Conservation (phyloP, 129 eudicot species). For the Chrysanthemum makinoi region DNA sequence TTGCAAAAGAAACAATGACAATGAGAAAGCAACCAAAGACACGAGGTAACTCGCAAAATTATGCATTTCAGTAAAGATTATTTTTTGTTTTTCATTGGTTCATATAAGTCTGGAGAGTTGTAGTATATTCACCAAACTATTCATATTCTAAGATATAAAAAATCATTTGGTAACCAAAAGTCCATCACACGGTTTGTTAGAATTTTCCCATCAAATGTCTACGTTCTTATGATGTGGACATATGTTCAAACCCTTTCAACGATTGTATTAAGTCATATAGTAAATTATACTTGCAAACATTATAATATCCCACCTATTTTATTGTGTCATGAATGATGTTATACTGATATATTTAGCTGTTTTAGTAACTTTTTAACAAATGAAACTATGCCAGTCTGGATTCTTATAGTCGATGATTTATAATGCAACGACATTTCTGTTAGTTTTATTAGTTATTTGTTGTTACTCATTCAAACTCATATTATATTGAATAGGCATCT, state of each 20-base stretch:
- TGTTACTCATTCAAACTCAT: slow-evolving; percentile 9
- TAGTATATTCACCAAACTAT: slow-evolving; percentile 12
- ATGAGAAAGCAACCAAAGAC: slow-evolving; percentile 14
- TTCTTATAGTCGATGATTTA: slow-evolving; percentile 9
- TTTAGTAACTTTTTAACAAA: background rate
- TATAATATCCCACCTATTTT: background rate
- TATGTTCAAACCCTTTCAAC: background rate
- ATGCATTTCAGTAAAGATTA: slow-evolving; percentile 14
- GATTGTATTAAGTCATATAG: background rate
- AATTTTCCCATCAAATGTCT: slow-evolving; percentile 17
- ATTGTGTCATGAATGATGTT: background rate
- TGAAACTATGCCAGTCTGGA: slow-evolving; percentile 1
- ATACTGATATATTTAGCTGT: background rate
- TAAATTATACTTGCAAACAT: background rate
- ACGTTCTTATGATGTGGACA: slow-evolving; percentile 10
- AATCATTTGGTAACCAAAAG: slow-evolving; percentile 20
- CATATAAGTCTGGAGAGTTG: slow-evolving; percentile 12
- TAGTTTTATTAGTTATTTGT: slow-evolving; percentile 19
- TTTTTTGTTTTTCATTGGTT: background rate
- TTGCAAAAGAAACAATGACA: slow-evolving; percentile 24
- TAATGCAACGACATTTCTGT: slow-evolving; percentile 13
- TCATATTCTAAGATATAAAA: slow-evolving; percentile 1
- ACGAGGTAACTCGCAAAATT: slow-evolving; percentile 8
- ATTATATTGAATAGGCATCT: background rate
- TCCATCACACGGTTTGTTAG: slow-evolving; percentile 6